These are phyloP conservation scores for Diutina siamensis DNA, from an alignment of 1,139 yeast species.

Conservation along the genomic window DNA sequence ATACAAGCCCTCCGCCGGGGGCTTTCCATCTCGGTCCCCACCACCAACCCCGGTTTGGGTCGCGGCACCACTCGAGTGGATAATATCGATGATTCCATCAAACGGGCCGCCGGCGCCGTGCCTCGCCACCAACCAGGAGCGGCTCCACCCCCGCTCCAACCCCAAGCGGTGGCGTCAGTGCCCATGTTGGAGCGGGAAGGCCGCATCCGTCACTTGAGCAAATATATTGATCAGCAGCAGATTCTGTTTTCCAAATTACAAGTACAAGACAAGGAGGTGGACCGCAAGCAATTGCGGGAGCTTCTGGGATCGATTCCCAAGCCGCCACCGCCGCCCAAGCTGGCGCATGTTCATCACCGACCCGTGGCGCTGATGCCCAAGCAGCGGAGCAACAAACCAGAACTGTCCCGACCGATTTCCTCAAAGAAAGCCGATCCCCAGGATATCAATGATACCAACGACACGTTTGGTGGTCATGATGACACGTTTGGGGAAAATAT, in stretches of 20 bases:
- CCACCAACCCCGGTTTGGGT: not conserved
- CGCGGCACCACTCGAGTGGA: not conserved
- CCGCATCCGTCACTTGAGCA: constrained; percentile 7
- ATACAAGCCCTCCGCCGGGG: constrained; percentile 1
- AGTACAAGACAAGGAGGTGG: not conserved
- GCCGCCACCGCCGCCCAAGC: not conserved
- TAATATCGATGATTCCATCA: not conserved
- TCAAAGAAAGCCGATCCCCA: no score
- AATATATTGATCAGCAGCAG: constrained; percentile 9
- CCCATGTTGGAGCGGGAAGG: constrained; percentile 6
- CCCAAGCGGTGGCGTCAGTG: not conserved
- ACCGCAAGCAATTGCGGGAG: constrained; percentile 2
- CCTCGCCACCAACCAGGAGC: not conserved
- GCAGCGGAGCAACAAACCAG: no score
- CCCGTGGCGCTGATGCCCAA: not conserved
- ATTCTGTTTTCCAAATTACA: not conserved
- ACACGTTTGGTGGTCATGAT: no score
- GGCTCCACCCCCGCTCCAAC: not conserved
- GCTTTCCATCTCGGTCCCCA: not conserved
- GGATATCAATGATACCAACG: no score
- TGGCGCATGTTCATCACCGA: not conserved
- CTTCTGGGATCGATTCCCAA: not conserved
- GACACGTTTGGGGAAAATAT: no score
- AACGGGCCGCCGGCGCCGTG: constrained; percentile 1
- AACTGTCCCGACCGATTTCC: no score